phyloP scores from a whole-genome alignment of 768 basidiomycete genomes.

The Atractiella rhizophila region DNA sequence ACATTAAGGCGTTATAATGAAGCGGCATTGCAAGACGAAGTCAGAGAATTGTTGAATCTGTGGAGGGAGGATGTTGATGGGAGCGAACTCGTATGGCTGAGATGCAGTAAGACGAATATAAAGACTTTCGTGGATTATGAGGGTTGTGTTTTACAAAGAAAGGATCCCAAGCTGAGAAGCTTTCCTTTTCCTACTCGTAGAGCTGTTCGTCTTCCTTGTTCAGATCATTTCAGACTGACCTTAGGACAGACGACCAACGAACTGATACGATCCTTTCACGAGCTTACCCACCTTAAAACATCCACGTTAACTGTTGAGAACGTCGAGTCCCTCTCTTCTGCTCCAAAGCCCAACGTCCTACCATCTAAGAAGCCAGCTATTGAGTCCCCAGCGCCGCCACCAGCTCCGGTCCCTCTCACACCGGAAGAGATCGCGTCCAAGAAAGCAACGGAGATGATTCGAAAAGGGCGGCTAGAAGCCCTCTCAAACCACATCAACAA shows the following conservation, averaged over 20 bases:
- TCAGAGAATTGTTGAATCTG: conserved; percentile 49
- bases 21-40: conserved; percentile 71
- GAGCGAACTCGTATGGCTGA: conserved; percentile 79
- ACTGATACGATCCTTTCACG: conserved; percentile 55
- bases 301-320: conserved; percentile 67
- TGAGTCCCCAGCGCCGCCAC: conserved; percentile 27
- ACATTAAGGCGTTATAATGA: conserved; percentile 83
- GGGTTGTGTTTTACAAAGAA: conserved; percentile 44
- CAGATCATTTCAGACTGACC: neutral
- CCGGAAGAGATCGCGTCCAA: conserved; percentile 73
- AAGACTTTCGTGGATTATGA: conserved; percentile 79
- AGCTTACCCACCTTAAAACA: conserved; percentile 58
- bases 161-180: conserved; percentile 53
- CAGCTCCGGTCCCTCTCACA: conserved; percentile 35
- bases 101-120: conserved; percentile 64
- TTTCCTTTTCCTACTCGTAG: conserved; percentile 92
- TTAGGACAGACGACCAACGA: conserved; percentile 66
- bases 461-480: conserved; percentile 59
- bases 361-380: conserved; percentile 9
- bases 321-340: conserved; percentile 38
- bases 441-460: conserved; percentile 67
- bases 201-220: conserved; percentile 37
- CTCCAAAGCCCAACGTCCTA: conserved; percentile 12
- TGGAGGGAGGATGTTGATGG: conserved; percentile 66
- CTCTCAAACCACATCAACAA: conserved; percentile 58